Base-by-base conservation (phyloP, 2,329 filamentous ascomycete genomes). In the Fulvia fulva region DNA sequence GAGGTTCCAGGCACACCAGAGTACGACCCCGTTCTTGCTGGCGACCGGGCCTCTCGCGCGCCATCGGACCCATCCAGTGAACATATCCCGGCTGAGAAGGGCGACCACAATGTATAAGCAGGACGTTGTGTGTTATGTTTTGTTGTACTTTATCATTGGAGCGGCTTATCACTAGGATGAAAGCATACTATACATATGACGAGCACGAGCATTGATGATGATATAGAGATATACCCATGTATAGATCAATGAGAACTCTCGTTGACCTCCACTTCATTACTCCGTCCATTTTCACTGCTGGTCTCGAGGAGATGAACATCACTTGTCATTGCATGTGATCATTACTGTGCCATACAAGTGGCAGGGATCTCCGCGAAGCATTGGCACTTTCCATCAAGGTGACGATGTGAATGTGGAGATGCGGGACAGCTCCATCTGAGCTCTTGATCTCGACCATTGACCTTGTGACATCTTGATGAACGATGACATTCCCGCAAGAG, bases 1-100 rank as follows among this genome's bases (percentile, higher is more conserved):
- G 87, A 90, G 71, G 77, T 83, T 2, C 81, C 84, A 1, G 86
- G 85, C 21, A 86, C 76, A 7, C 72, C 75, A 26, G 74, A 77
- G 67, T 80, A 77, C 62, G 77, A 78, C 63, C 72, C 73, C 12
- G 60, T 61, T 32, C 65, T 69, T 32, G 63, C 66, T 37, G 66
- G 67, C 26, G 28, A 37, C 25, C 23, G 34, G 12, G 32, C 37
- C 14, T 47, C 56, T 19, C 32, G 58, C 51, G 44, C 50, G 22
- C 58, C 58, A 43, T 63, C 63, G 7, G 62, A 64, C 51, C 57
- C 57, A 22, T 57, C 53, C 11, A 51, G 55, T n/a, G 58, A 66
- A 34, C 57, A 61, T 44, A 56, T 64, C 22, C 32, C 57, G 12
- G 26, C 30, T 12, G 64, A 63, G 51, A 66, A 66, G 58, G 58